Evolutionary conservation across 1,284 basidiomycete genomes (phyloP).

Genomic region (Moesziomyces sp.): DNA sequence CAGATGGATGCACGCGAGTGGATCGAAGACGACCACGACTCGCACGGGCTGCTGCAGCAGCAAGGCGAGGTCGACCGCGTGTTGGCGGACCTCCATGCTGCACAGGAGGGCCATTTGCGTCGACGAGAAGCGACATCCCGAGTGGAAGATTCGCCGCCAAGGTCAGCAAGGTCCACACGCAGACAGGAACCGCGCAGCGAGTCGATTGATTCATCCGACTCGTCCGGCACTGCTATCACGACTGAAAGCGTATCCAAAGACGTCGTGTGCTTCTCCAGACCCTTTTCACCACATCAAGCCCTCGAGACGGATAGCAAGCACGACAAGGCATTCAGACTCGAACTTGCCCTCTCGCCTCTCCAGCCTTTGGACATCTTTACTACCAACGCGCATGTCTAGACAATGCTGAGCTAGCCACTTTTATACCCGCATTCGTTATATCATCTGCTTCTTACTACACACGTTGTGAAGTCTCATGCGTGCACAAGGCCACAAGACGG

Average conservation of each 20-base stretch:
- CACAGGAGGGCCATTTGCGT: constrained; percentile 5
- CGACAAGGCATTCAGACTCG: neutral
- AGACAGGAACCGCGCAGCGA: too few relatives aligned
- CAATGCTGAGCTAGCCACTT: too few relatives aligned
- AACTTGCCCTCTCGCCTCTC: neutral
- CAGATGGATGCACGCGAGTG: constrained; percentile 10
- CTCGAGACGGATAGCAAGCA: neutral
- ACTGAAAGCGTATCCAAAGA: constrained; percentile 1
- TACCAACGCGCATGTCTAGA: too few relatives aligned
- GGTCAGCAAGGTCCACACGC: constrained; percentile 3
- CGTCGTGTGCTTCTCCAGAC: constrained; percentile 9
- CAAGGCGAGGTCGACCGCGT: constrained; percentile 18
- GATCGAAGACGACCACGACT: constrained; percentile 6
- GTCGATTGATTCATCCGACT: constrained; percentile 7
- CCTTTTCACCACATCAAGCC: neutral
- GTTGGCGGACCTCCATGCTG: constrained; percentile 12
- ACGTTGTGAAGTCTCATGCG: too few relatives aligned
- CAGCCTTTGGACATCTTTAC: neutral
- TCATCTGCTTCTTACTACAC: too few relatives aligned
- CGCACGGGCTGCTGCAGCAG: neutral
- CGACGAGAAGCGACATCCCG: neutral
- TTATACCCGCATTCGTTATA: too few relatives aligned
- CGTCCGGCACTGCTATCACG: constrained; percentile 1
- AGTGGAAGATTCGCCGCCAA: neutral
- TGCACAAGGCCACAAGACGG: too few relatives aligned